phyloP scores from a whole-genome alignment of 2,329 filamentous ascomycete genomes.

The Alternaria brassicae region DNA sequence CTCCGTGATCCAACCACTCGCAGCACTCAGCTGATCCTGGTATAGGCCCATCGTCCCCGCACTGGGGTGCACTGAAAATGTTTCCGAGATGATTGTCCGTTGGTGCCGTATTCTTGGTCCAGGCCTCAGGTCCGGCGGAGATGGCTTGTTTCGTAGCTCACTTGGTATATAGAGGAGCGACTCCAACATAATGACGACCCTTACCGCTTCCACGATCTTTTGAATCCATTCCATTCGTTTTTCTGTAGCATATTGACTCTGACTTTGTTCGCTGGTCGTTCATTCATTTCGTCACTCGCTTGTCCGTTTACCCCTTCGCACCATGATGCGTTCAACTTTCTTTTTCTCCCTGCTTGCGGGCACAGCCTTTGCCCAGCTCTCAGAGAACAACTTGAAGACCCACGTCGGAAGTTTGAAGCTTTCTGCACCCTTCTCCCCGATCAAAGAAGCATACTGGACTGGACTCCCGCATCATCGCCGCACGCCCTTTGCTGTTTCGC shows the following conservation, averaged over 20 bases:
- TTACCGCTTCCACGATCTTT: slow-evolving; percentile 33
- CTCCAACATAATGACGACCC: slow-evolving; percentile 12
- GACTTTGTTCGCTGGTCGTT: slow-evolving; percentile 44
- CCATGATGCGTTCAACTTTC: slow-evolving; percentile 42
- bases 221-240: slow-evolving; percentile 25
- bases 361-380: slow-evolving; percentile 47
- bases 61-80: slow-evolving; percentile 23
- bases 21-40: slow-evolving; percentile 6
- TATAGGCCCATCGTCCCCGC: slow-evolving; percentile 23
- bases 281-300: slow-evolving; percentile 43
- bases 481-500: slow-evolving; percentile 67
- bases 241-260: slow-evolving; percentile 32
- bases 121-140: slow-evolving; percentile 24
- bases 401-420: slow-evolving; percentile 57
- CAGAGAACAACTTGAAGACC: slow-evolving; percentile 53
- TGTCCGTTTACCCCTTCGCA: slow-evolving; percentile 29
- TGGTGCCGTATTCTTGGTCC: slow-evolving; percentile 20
- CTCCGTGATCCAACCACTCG: slow-evolving; percentile 27
- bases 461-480: slow-evolving; percentile 66
- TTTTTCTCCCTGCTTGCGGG: slow-evolving; percentile 45
- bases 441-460: slow-evolving; percentile 69
- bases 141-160: slow-evolving; percentile 31
- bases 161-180: slow-evolving; percentile 28
- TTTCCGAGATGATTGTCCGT: slow-evolving; percentile 24
- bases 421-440: slow-evolving; percentile 62